These are phyloP conservation scores for Chrysoporthe puriensis DNA, from an alignment of 2,329 filamentous ascomycete genomes.

Conservation along the genomic window DNA sequence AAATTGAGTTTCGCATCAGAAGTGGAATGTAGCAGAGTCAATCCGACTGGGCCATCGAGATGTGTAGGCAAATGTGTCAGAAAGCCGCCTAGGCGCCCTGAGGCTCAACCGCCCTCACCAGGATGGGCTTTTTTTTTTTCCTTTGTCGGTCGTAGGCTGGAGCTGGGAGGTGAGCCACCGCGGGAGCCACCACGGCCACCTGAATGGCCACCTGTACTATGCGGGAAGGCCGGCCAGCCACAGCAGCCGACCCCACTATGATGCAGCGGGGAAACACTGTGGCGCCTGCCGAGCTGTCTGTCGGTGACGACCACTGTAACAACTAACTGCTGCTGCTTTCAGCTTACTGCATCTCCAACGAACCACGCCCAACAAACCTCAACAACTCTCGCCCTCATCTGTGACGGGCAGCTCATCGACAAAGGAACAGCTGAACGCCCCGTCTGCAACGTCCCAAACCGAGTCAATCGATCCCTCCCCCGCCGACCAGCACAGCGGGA, in stretches of 20 bases:
- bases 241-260: slow-evolving; percentile 12
- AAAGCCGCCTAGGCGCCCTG: neutral
- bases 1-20: neutral
- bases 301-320: slow-evolving; percentile 14
- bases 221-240: slow-evolving; percentile 16
- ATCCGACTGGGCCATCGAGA: neutral
- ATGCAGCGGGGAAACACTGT: slow-evolving; percentile 15
- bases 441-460: neutral
- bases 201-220: neutral
- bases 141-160: neutral
- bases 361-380: neutral
- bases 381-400: neutral
- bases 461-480: neutral
- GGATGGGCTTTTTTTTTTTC: neutral
- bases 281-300: slow-evolving; percentile 15
- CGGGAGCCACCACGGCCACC: no score
- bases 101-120: neutral
- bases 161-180: neutral
- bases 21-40: neutral
- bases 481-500: neutral
- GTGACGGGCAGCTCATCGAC: neutral
- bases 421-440: neutral
- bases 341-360: slow-evolving; percentile 4
- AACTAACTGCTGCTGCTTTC: neutral
- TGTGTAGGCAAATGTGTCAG: neutral